These are phyloP conservation scores for Trichopus zeylanicus DNA, from an alignment of 116 monocot genomes.

Conservation along the genomic window DNA sequence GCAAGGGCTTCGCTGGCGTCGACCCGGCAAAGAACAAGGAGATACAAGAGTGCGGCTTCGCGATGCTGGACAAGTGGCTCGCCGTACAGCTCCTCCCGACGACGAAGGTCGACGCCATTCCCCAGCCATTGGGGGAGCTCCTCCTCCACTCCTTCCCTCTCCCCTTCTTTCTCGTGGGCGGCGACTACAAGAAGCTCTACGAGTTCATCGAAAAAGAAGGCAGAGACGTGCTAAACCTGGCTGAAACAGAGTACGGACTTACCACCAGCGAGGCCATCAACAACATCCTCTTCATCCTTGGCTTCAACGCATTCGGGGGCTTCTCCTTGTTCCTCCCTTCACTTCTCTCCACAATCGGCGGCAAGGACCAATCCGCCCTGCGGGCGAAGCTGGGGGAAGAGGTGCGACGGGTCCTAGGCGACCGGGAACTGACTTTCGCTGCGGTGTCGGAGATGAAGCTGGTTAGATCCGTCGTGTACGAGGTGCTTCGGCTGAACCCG, in stretches of 20 bases:
- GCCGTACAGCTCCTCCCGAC: constrained; percentile 56
- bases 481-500: constrained; percentile 40
- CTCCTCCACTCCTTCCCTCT: constrained; percentile 60
- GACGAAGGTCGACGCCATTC: constrained; percentile 19
- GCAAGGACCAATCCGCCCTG: constrained; percentile 19
- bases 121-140: constrained; percentile 61
- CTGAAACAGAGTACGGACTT: constrained; percentile 26
- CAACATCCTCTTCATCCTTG: constrained; percentile 63
- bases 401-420: constrained; percentile 21
- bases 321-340: constrained; percentile 52
- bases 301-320: constrained; percentile 82
- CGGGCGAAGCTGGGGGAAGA: constrained; percentile 29
- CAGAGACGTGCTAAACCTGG: constrained; percentile 18
- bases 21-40: constrained; percentile 21
- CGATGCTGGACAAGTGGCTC: constrained; percentile 55
- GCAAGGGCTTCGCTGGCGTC: constrained; percentile 36
- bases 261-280: constrained; percentile 44
- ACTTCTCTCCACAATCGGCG: constrained; percentile 36
- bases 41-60: constrained; percentile 21
- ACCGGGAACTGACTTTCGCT: constrained; percentile 9
- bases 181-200: constrained; percentile 45
- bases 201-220: constrained; percentile 42
- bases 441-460: constrained; percentile 36
- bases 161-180: constrained; percentile 38
- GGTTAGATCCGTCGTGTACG: constrained; percentile 43